A percentile compares a stretch with the other conserved stretches of the same genome.
These are phyloP conservation scores for Oryza australiensis DNA, from an alignment of 176 grass and related monocot species.

Conservation along the genomic window DNA sequence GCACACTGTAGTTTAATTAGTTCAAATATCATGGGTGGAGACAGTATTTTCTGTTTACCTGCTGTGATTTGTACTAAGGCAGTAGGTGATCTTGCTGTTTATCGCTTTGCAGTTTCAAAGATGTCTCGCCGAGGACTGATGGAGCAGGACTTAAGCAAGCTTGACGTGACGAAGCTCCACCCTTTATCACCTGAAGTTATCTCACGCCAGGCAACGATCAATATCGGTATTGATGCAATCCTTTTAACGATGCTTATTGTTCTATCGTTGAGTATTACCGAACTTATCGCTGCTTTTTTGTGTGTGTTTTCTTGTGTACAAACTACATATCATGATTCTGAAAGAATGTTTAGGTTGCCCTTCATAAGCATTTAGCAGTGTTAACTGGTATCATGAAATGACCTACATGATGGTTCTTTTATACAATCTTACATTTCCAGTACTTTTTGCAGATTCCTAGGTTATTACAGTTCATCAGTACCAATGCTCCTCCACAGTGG, in stretches of 20 bases:
- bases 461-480: not conserved
- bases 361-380: not conserved
- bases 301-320: not conserved
- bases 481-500: not conserved
- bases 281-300: not conserved
- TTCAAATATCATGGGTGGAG: not conserved
- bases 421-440: not conserved
- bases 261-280: not conserved
- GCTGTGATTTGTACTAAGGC: not conserved
- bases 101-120: constrained; percentile 31
- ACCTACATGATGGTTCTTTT: not conserved
- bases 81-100: not conserved
- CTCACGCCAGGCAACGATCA: constrained; percentile 78
- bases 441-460: not conserved
- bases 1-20: not conserved
- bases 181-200: constrained; percentile 86
- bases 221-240: constrained; percentile 64
- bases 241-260: not conserved
- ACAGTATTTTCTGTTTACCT: not conserved
- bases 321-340: not conserved
- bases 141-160: constrained; percentile 89
- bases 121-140: constrained; percentile 86
- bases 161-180: constrained; percentile 75
- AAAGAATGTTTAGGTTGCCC: not conserved
- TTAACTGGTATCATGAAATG: not conserved